These are phyloP conservation scores for Dalbergia oliveri DNA, from an alignment of 306 rosid species.

Conservation along the genomic window DNA sequence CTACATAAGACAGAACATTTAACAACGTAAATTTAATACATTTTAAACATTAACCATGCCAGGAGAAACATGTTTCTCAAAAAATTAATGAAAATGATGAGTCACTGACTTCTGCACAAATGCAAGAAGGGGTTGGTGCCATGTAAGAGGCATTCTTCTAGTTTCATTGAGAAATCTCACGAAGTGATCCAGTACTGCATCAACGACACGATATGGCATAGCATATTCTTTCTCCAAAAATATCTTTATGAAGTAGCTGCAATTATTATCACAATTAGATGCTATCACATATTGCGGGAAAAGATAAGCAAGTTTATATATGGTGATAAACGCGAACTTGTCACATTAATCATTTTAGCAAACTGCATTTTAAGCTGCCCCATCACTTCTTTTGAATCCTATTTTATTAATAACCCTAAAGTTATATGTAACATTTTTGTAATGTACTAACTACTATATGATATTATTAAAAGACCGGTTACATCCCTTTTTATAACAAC, in stretches of 20 bases:
- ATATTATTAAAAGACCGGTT: not conserved
- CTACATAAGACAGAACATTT: not conserved
- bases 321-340: not conserved
- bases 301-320: not conserved
- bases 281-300: not conserved
- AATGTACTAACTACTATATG: not conserved
- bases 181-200: conserved; percentile 79
- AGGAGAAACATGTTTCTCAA: not conserved
- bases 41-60: not conserved
- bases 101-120: conserved; percentile 82
- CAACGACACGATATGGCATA: conserved; percentile 82
- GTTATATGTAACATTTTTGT: not conserved
- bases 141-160: conserved; percentile 88
- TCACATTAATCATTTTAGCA: conserved; percentile 5
- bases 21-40: not conserved
- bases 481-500: no score
- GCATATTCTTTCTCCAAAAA: conserved; percentile 93
- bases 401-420: not conserved
- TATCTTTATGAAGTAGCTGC: conserved; percentile 93
- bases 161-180: conserved; percentile 78
- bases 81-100: conserved; percentile 24
- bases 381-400: not conserved
- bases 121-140: conserved; percentile 97
- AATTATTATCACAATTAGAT: conserved; percentile 42
- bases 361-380: not conserved